Evolutionary conservation across 2,329 filamentous ascomycete species (phyloP), one percentile per base, ranked within the genome.

Genomic region (Arthroderma sp.): DNA sequence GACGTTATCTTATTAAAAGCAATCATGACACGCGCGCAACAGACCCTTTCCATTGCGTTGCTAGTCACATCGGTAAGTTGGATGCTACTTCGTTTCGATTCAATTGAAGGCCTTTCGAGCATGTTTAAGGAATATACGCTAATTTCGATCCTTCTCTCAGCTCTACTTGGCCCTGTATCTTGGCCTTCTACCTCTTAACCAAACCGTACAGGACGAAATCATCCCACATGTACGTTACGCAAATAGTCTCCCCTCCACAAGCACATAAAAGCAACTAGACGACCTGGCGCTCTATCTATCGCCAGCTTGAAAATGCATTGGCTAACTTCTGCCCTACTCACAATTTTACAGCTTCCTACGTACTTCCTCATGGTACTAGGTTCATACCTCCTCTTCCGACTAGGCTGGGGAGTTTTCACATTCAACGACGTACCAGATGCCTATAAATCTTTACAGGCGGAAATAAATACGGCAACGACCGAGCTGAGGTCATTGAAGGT

Each of bases 401-500:
- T 98, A 61, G 93, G 93, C 66, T 87, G 84, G 77, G 93, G 93
- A 63, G 88, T 98, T 66, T 79, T 95, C 70, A 95, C 89, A 58
- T 98, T 98, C 81, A 93, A 95, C 78, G 91, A 97, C 73, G 89
- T 94, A 53, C 91, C 91, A 56, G 81, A 88, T 61, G 93, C 93
- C 55, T 87, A 97, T 74, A 82, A 85, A 70, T 91, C 96, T 75
- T 77, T 98, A 66, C 89, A 93, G 80, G 78, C 76, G 66, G 87
- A 97, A 86, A 95, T 77, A 85, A 69, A 69, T 69, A 70, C 64
- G 57, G 72, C 74, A 58, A 73, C 72, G 64, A 65, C 70, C 54
- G 70, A 74, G 56, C 63, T 76, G 65, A 71, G 73, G 60, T 63
- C 65, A 59, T 67, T 64, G 56, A 74, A 73, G 56, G 68, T 76